Evolutionary conservation across 129 eudicot genomes (phyloP).

Genomic region (Flaveria linearis): DNA sequence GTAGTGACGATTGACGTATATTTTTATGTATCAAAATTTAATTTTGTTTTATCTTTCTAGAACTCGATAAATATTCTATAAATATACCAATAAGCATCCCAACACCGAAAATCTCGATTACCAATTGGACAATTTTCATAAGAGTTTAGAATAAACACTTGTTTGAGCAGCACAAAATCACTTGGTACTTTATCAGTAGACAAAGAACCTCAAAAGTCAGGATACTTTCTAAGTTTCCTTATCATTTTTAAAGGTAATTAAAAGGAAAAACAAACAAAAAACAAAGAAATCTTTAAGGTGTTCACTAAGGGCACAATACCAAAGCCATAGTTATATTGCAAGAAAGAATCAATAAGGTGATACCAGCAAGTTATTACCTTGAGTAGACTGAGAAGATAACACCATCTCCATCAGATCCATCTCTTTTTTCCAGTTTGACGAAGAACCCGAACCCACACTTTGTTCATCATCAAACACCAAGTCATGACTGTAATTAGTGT

Average conservation of each 20-base stretch:
- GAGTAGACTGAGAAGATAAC: conserved; percentile 42
- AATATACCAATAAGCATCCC: too few relatives aligned
- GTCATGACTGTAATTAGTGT: conserved; percentile 6
- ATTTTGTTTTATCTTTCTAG: too few relatives aligned
- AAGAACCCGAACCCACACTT: conserved; percentile 19
- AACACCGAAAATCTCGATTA: too few relatives aligned
- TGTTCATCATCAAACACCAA: conserved; percentile 20
- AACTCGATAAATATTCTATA: too few relatives aligned
- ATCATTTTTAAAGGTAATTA: neutral
- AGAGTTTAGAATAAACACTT: neutral
- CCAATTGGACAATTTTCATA: too few relatives aligned
- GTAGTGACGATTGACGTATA: too few relatives aligned
- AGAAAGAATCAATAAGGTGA: conserved; percentile 17
- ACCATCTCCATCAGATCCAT: conserved; percentile 69
- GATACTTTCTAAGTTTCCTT: conserved; percentile 2
- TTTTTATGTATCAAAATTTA: too few relatives aligned
- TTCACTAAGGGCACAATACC: conserved; percentile 11
- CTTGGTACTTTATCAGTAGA: conserved; percentile 2
- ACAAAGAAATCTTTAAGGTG: conserved; percentile 4
- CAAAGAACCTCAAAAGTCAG: neutral
- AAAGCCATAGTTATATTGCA: neutral
- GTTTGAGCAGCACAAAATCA: neutral
- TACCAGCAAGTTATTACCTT: conserved; percentile 25
- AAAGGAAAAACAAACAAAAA: neutral
- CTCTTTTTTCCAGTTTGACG: conserved; percentile 37